Base-by-base conservation (phyloP, 164 flowering plant genomes). In the Nymphaea thermarum region DNA sequence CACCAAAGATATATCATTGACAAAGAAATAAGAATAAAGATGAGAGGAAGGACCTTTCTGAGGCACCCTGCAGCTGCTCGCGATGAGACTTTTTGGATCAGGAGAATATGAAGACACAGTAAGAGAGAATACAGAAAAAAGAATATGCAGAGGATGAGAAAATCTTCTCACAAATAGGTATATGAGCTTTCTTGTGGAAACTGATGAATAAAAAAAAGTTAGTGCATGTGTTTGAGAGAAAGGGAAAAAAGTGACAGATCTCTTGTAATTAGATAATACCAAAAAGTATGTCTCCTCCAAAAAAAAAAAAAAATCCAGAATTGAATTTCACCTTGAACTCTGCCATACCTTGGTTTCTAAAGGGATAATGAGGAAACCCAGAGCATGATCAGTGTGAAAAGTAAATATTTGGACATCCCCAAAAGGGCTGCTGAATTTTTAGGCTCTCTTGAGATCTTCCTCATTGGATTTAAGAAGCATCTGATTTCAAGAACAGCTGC, bases 401-500 rank as follows among this genome's bases (percentile, higher is more conserved):
- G 63, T 66, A 70, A 43, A 44, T n/a, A 66, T 63, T 72, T 79
- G 65, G 71, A 71, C 75, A 81, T 82, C 87, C 83, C 87, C 66
- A 79, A 43, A 77, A 73, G 71, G 57, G 64, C 77, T 74, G 78
- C 81, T 81, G 80, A 76, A 66, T 79, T 81, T 75, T 66, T 75
- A 70, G 82, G 36, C 57, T 70, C 71, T 79, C 80, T 86, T 76
- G 86, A 84, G 91, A 89, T 86, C 82, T 85, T 72, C 71, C 73
- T 75, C 66, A 51, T 80, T 80, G 83, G 79, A 72, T 62, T 76
- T 82, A 75, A 75, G 68, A 77, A 70, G 60, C 68, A 59, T 67
- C 71, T 70, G 67, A 69, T 65, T 68, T 71, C 74, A 63, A 77
- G 73, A 65, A 18, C n/a, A 80, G 80, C 74, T 77, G 74, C 79